Conservation (phyloP, 2,329 filamentous ascomycete species). For the Trichophyton mentagrophytes region DNA sequence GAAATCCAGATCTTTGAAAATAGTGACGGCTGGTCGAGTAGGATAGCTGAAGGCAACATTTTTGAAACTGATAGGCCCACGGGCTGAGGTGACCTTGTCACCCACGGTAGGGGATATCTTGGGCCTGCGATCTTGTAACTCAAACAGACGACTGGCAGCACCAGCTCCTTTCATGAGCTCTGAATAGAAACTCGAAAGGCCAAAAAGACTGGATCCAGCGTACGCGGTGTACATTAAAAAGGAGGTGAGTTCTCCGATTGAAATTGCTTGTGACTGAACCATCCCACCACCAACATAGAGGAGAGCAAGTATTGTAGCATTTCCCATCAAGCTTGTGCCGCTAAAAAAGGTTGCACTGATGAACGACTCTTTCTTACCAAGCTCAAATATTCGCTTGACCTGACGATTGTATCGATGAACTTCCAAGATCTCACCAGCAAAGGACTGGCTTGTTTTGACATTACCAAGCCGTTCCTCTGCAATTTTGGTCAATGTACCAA, state of each 20-base stretch:
- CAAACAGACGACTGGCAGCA: constrained; percentile 89
- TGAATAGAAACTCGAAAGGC: constrained; percentile 89
- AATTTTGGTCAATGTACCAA: constrained; percentile 89
- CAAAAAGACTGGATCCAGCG: constrained; percentile 74
- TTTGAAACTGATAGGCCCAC: constrained; percentile 77
- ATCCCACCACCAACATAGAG: constrained; percentile 83
- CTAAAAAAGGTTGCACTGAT: constrained; percentile 86
- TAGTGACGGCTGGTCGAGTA: constrained; percentile 77
- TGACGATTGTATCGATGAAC: constrained; percentile 83
- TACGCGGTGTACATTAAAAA: constrained; percentile 98
- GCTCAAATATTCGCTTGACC: constrained; percentile 77
- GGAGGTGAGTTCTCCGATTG: constrained; percentile 80
- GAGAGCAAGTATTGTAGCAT: constrained; percentile 87
- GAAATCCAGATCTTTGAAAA: constrained; percentile 82
- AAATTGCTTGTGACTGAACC: constrained; percentile 75
- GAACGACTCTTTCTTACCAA: constrained; percentile 76
- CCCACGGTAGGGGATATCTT: constrained; percentile 81
- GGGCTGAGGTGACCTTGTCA: constrained; percentile 63
- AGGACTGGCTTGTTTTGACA: constrained; percentile 91
- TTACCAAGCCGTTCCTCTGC: constrained; percentile 96
- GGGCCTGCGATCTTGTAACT: constrained; percentile 80
- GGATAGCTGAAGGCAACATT: constrained; percentile 85
- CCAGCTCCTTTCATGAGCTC: constrained; percentile 99
- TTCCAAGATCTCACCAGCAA: constrained; percentile 85
- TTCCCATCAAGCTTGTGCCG: constrained; percentile 58